Base-by-base conservation (phyloP, 805 yeast genomes). In the Hanseniaspora meyeri region DNA sequence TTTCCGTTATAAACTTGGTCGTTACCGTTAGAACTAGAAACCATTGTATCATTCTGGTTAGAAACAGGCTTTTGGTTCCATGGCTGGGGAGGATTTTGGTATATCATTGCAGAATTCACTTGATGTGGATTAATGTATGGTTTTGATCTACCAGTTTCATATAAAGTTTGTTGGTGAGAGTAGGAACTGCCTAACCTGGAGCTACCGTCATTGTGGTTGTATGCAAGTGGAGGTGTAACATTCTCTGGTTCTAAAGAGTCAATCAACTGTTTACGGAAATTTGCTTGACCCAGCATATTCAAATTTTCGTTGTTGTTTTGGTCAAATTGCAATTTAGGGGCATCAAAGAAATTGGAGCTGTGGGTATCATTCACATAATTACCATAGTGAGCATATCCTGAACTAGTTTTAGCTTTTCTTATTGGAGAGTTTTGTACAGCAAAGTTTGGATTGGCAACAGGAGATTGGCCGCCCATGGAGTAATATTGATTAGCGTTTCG, bases 371-470 rank as follows among this genome's bases (percentile, higher is more conserved):
- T 45, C 1, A 31, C 20, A 45, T 45, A 29, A 4, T 45, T 43
- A 11, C 32, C 34, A 14, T 40, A 43, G n/a, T 50, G 19, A 19
- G 34, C 10, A 9, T 29, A 31, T 2, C 24, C 34, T 2, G 43
- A 29, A 9, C 14, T 34, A 20, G 48, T 24, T 14, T 43, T 36
- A 4, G n/a, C 27, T 29, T 43, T 43, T 45, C 56, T 43, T 17
- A 52, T 31, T 27, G 56, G 56, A 1, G 56, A 52, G n/a, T 52
- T 39, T 39, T 52, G 56, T 6, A 36, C 7, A 17, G 34, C n/a
- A 12, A 27, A 12, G 19, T 17, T 52, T 37, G 50, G 19, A 14
- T 24, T 45, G 12, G 56, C 56, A 29, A 52, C 56, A 6, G 56
- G 56, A 27, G 56, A 52, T 16, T 27, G 19, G 7, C 45, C 50